A percentile compares a stretch with the other conserved stretches of the same genome.
Conservation (phyloP, 371 early-diverging fungal species). For the Dichotomocladium elegans region DNA sequence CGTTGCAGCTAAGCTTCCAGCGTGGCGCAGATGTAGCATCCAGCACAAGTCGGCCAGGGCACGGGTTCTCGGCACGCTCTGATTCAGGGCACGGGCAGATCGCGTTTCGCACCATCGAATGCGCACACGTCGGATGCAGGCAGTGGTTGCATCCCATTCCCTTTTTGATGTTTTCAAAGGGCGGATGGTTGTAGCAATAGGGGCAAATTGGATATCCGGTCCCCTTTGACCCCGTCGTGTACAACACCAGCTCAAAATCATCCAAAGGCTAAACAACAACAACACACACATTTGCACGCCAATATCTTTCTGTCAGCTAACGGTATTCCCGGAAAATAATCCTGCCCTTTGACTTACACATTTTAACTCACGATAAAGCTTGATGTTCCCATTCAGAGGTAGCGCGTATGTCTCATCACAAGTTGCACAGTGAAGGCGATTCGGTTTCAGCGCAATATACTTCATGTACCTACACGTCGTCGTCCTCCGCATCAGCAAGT, state of each 20-base stretch:
- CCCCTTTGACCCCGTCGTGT: constrained; percentile 50
- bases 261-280: constrained; percentile 33
- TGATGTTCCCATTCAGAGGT: constrained; percentile 51
- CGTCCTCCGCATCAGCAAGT: too few species aligned
- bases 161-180: constrained; percentile 46
- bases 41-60: constrained; percentile 41
- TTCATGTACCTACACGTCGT: constrained; percentile 42
- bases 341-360: constrained; percentile 32
- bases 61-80: constrained; percentile 27
- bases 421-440: constrained; percentile 46
- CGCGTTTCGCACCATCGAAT: constrained; percentile 45
- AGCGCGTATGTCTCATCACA: constrained; percentile 55
- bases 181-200: constrained; percentile 52
- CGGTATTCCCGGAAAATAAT: too few species aligned
- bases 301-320: not conserved
- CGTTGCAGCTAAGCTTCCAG: constrained; percentile 52
- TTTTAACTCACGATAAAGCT: constrained; percentile 44
- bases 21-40: constrained; percentile 53
- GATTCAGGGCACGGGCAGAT: constrained; percentile 45
- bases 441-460: constrained; percentile 44
- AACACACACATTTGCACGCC: not conserved
- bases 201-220: constrained; percentile 54
- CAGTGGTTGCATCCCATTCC: constrained; percentile 54
- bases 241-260: constrained; percentile 50
- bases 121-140: constrained; percentile 45